Evolutionary conservation across 2,329 filamentous ascomycete genomes (phyloP), one percentile per base, ranked within the genome.

Genomic region (Fusarium floridanum): DNA sequence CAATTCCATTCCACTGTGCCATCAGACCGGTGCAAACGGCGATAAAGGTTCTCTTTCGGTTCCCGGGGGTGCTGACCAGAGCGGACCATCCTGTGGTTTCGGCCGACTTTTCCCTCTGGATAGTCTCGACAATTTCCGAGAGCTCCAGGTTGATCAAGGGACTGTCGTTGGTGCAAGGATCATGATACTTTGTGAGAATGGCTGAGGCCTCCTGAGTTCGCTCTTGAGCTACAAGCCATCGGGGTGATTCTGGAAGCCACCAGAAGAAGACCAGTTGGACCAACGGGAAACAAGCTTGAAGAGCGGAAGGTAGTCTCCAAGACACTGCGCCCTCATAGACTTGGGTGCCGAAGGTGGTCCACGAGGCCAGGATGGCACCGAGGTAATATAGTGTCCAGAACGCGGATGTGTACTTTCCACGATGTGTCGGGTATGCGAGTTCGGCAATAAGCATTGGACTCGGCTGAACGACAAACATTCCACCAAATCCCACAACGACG

Each of bases 231-330:
- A 85, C 83, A 67, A 77, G 86, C 84, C 63, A 90, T 56, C 88
- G 82, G 0, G 88, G 89, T 4, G 84, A 86, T 77, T 91, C 89
- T 0, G 89, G 88, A 7, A 88, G 75, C 24, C 78, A 76, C 68
- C 73, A 81, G 61, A 73, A 77, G 70, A 79, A 80, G 12, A 74
- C 59, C 9, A 83, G 63, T 64, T 82, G 81, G 22, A 87, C 70
- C 17, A 84, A 62, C 0, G 86, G 86, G 1, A 86, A 84, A 81
- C 65, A 78, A 63, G 66, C 70, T 14, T 77, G 76, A 22, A 81
- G 65, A 10, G 76, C 71, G 0, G 80, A 81, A 14, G 81, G 81
- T 8, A 81, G 66, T n/a, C 82, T 70, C 82, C 80, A 83, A 1
- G 79, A 76, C 60, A 74, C 77, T 9, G 73, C 67, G 12, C 59